Base-by-base conservation (phyloP, 352 stramenopile species). In the Phytophthora palmivora region DNA sequence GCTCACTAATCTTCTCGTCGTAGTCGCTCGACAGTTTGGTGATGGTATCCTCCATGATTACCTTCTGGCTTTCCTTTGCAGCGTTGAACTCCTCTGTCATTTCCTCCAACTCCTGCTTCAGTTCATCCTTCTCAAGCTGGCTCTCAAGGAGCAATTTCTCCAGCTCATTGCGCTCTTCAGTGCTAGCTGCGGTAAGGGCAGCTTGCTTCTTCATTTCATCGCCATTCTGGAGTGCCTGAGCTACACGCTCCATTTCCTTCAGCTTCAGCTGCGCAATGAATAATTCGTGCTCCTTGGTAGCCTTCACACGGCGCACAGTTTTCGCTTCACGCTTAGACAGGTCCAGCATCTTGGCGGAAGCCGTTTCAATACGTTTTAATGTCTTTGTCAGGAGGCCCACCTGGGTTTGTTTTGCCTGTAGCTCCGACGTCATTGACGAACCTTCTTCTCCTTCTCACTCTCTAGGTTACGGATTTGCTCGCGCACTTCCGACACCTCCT, bases 281-380 rank as follows among this genome's bases (percentile, higher is more conserved):
- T 18, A 92, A 55, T 24, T 89, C 79, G 16, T 89, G 81, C 18
- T 91, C 77, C 53, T 89, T 92, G 1, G 73, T 79, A 18, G 78
- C 73, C 70, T 85, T 89, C 6, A 71, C 69, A 19, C 73, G 80
- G 28, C 68, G 61, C 10, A 84, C 54, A 14, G 70, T 67, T 52
- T 83, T 87, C 0, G 72, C 76, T 22, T 89, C 81, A 8, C 79
- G 76, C 64, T 80, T 84, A 1, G 75, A 67, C 14, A 74, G 37
- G 24, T 89, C 81, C 6, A 76, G 39, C 15, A 79, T 66, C 43
- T 76, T 78, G 0, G 68, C 61, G 8, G 62, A 76, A 10, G 87
- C 74, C 12, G 74, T 80, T 53, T 91, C 83, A 36, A 78, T 83
- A 48, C 75, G 63, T 39, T 86, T 70, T 18, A 92, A 46, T 16